These are phyloP conservation scores for Calvatia gigantea DNA, from an alignment of 768 basidiomycete genomes.

Conservation along the genomic window DNA sequence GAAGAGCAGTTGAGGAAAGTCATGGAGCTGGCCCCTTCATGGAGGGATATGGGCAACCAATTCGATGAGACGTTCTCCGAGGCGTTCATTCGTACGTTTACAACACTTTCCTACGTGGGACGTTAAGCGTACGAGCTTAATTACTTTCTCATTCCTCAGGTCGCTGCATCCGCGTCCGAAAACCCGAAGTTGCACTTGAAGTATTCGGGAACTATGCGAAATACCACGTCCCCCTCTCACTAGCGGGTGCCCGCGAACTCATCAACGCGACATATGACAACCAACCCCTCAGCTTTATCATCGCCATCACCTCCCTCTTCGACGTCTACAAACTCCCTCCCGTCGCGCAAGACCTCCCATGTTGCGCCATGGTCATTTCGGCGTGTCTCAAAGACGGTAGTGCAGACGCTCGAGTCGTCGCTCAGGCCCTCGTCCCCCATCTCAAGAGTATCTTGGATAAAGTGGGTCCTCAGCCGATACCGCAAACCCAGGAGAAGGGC, in stretches of 20 bases:
- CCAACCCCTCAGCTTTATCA: conserved; percentile 42
- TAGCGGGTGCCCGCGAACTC: conserved; percentile 50
- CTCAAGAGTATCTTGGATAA: conserved; percentile 24
- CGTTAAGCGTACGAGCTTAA: too few species aligned
- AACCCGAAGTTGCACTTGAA: conserved; percentile 52
- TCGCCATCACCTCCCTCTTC: conserved; percentile 52
- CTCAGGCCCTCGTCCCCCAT: conserved; percentile 37
- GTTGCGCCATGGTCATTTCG: conserved; percentile 51
- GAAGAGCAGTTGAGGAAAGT: conserved; percentile 47
- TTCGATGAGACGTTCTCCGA: conserved; percentile 40
- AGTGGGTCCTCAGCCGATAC: conserved; percentile 11
- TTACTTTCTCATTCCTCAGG: conserved; percentile 30
- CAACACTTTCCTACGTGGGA: not conserved
- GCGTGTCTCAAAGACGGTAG: conserved; percentile 50
- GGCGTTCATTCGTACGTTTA: conserved; percentile 51
- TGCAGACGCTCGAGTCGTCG: conserved; percentile 35
- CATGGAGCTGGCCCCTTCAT: conserved; percentile 43
- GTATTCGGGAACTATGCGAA: conserved; percentile 62
- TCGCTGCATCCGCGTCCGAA: conserved; percentile 57
- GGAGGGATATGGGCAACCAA: conserved; percentile 40
- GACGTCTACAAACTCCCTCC: conserved; percentile 51
- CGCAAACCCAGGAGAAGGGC: conserved; percentile 6
- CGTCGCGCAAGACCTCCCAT: conserved; percentile 51
- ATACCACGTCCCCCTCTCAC: conserved; percentile 52
- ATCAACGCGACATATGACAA: conserved; percentile 50